Base-by-base conservation (phyloP, 495 filamentous ascomycete species). In the Aspergillus baeticus region DNA sequence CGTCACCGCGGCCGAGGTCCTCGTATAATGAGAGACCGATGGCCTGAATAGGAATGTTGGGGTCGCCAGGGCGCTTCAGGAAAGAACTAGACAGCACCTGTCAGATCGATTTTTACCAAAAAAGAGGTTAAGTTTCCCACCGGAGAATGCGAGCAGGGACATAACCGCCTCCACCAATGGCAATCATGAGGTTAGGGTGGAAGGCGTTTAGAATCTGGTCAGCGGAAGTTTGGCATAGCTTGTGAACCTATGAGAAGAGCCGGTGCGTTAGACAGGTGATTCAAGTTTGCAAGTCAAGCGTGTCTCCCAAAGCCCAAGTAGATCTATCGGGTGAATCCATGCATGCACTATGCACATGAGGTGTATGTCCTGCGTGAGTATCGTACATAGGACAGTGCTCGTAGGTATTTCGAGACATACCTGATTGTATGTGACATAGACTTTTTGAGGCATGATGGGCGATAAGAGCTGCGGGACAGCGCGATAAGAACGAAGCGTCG, bases 11-110 rank as follows among this genome's bases (percentile, higher is more conserved):
- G 44, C 84, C 74, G 26, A 97, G 87, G 36, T 83, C 80, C 75
- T 99, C 94, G 77, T 99, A 99, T 48, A 99, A 86, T 21, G 92
- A 96, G 43, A 99, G 87, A 45, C 94, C 94, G 70, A 99, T 99
- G 33, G 94, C 94, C 81, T 99, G 94, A 73, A 99, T 99, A 55
- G 94, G 93, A 69, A 99, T 99, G 76, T 99, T 99, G 69, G 91
- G 81, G 60, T 81, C 84, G 57, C 88, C 90, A 48, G 89, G 81
- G 65, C 85, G 84, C 80, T 96, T 97, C 69, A 99, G 90, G 78
- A 98, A 99, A 10, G 94, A 98, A 44, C 82, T 85, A 54, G 60
- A 22, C 17, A n/a, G 1, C n/a, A 14, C 11, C 17, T 10, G 34
- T 47, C 44, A 47, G 44, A 21, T 49, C 29, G n/a, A n/a, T n/a